Evolutionary conservation across 768 basidiomycete genomes (phyloP).

Genomic region (Tricholoma sp.): DNA sequence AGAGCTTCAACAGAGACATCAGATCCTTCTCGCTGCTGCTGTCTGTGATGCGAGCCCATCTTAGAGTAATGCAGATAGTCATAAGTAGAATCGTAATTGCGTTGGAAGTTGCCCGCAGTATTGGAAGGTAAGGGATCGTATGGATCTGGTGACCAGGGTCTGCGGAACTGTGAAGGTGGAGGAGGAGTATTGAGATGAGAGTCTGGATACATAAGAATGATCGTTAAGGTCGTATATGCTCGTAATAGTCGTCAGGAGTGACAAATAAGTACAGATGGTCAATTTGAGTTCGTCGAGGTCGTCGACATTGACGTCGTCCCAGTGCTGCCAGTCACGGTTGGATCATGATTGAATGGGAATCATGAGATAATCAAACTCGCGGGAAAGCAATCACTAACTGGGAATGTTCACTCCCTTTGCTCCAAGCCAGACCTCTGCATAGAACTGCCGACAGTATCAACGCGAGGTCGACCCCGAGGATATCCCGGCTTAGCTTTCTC

Average conservation of each 20-base stretch:
- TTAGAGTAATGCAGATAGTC: conserved; percentile 14
- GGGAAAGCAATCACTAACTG: not conserved
- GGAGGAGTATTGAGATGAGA: conserved; percentile 35
- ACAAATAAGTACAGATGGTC: not conserved
- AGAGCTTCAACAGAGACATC: conserved; percentile 67
- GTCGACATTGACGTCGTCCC: not conserved
- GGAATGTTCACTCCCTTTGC: not conserved
- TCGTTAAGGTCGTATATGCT: conserved; percentile 11
- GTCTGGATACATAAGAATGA: conserved; percentile 34
- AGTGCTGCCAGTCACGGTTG: too few species aligned
- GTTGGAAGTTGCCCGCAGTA: conserved; percentile 10
- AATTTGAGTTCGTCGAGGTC: not conserved
- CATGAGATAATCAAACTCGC: not conserved
- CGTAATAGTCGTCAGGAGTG: conserved; percentile 6
- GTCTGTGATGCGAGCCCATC: conserved; percentile 12
- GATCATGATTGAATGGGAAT: too few species aligned
- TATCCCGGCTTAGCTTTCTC: too few species aligned
- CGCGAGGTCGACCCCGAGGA: too few species aligned
- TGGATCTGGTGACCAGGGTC: conserved; percentile 65
- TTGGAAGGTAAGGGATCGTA: conserved; percentile 37
- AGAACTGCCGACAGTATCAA: too few species aligned
- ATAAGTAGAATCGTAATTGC: conserved; percentile 13
- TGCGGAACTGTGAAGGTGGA: conserved; percentile 47
- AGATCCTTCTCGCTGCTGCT: conserved; percentile 44
- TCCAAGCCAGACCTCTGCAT: too few species aligned